Base-by-base conservation (phyloP, 176 grass and related monocot genomes). In the Triticum urartu region DNA sequence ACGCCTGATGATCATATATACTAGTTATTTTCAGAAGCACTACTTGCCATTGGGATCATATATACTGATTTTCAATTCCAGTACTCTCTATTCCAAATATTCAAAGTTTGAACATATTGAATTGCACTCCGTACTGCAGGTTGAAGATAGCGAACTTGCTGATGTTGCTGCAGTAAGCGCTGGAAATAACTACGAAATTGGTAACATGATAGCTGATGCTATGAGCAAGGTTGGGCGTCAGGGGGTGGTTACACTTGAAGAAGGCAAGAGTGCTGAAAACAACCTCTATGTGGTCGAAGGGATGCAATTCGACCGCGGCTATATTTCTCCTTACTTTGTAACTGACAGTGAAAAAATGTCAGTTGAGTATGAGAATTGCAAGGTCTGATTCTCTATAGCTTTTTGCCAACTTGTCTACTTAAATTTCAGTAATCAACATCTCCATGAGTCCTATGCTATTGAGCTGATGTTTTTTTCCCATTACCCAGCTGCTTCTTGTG, bases 321-420 rank as follows among this genome's bases (percentile, higher is more conserved):
- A 94, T 64, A 94, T 94, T 89, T 94, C 92, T 72, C 89, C 92
- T 1, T 94, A 94, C 85, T 94, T 94, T 71, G 89, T 94, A 38
- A 94, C 92, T 62, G 92, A 94, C 85, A 89, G 89, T 89, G 92
- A 94, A 80, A 91, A 92, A 56, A 94, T 94, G 48, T 52, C 48
- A 75, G 72, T 71, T 34, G 92, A 94, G 67, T 94, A 91, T 82
- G 92, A 94, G 43, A 94, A 94, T 66, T 94, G 89, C 89, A 94
- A 94, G 92, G 92, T 94, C 65, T 38, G 86, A 6, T 4, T 73
- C 35, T 36, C 40, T 77, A 22, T 58, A 6, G 47, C 13, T 5
- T 6, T 33, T 30, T 38, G 20, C 42, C 5, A 7, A 0, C 14
- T 64, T 47, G 5, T 66, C 22, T 54, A 43, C 18, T 78, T 10